Base-by-base conservation (phyloP, 2,329 filamentous ascomycete species). In the Fusarium avenaceum region DNA sequence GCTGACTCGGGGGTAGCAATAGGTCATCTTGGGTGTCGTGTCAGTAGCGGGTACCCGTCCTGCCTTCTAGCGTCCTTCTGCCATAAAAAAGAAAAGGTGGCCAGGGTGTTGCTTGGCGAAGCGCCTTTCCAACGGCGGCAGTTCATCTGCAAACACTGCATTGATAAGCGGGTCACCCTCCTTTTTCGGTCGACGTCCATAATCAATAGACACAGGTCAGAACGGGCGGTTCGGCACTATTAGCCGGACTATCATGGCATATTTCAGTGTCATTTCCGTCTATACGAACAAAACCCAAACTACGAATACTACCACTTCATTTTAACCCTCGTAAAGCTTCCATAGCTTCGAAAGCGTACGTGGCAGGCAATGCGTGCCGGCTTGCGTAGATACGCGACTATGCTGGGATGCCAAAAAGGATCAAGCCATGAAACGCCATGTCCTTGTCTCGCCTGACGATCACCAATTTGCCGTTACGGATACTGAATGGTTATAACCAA, bases 91-190 rank as follows among this genome's bases (percentile, higher is more conserved):
- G 57, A 61, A 30, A 30, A 38, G 5, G 9, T 14, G 32, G 26
- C 17, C 9, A 26, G 40, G 42, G 39, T 17, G 4, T 15, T 26
- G 14, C 22, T 35, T 30, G 32, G 51, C 22, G 32, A 45, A 45
- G 49, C 55, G 61, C 61, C 52, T 39, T 64, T 64, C 61, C 61
- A 64, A 64, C 61, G 61, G 59, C 46, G 61, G 61, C 61, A 64
- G 61, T 64, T 64, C 52, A 35, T 8, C 51, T 64, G 42, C 61
- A 64, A 26, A 40, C 30, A 20, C 40, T 63, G 60, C 61, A 64
- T 64, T 58, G 59, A 64, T 33, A 19, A 28, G 61, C 42, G 61
- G 61, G 52, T 19, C 58, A 30, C 28, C 52, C 11, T 40, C 52
- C 49, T 51, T 64, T 64, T 64, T 65, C 39, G 58, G 50, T 22